Evolutionary conservation across 2,329 filamentous ascomycete species (phyloP).

Genomic region (Cladobotryum mycophilum): DNA sequence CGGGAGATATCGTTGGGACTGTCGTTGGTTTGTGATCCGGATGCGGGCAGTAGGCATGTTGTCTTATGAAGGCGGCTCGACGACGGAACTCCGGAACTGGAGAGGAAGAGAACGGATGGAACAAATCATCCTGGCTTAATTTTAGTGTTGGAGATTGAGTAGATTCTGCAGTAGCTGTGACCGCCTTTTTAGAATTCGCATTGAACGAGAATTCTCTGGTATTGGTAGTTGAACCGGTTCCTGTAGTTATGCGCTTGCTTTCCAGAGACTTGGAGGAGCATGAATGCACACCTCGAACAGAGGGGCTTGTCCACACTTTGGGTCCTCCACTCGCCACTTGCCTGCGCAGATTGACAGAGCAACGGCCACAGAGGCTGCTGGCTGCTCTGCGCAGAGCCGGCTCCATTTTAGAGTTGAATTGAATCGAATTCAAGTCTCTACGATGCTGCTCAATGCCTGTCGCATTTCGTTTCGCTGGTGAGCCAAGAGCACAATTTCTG

Average conservation of each 20-base stretch:
- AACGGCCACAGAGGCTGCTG: conserved; percentile 34
- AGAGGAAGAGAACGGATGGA: conserved; percentile 85
- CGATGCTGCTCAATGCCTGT: background rate
- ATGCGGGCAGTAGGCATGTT: conserved; percentile 91
- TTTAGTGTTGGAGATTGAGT: conserved; percentile 21
- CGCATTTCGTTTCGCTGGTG: background rate
- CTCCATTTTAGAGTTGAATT: conserved; percentile 29
- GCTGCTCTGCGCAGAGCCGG: conserved; percentile 34
- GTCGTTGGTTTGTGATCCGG: conserved; percentile 76
- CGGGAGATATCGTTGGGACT: conserved; percentile 56
- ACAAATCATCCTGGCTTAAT: conserved; percentile 73
- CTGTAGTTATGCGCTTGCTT: conserved; percentile 13
- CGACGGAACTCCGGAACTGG: conserved; percentile 82
- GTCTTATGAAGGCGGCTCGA: conserved; percentile 83
- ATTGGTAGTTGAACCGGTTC: conserved; percentile 12
- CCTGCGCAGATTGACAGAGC: conserved; percentile 29
- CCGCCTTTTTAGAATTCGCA: conserved; percentile 20
- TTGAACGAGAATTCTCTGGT: conserved; percentile 28
- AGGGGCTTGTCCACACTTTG: conserved; percentile 22
- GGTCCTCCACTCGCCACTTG: conserved; percentile 21
- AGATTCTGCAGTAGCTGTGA: conserved; percentile 19
- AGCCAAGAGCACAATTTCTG: conserved; percentile 5
- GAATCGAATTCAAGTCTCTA: conserved; percentile 7
- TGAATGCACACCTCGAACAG: conserved; percentile 26
- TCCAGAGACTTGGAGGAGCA: conserved; percentile 19